Evolutionary conservation across 2,329 filamentous ascomycete genomes (phyloP).

Genomic region (Colletotrichum horii): DNA sequence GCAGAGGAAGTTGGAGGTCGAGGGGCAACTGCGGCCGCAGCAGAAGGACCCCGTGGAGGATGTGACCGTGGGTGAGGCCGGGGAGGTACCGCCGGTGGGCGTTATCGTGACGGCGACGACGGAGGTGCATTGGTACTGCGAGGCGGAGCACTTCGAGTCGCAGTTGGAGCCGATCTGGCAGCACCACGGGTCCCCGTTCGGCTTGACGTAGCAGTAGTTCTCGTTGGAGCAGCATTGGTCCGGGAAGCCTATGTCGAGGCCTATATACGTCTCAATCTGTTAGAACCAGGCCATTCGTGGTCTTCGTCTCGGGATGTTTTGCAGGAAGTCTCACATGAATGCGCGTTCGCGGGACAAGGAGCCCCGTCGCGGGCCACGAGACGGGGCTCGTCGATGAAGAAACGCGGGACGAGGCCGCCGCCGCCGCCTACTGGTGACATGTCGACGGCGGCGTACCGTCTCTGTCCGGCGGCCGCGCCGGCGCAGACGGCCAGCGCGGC

Average conservation of each 20-base stretch:
- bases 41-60: constrained; percentile 36
- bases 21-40: constrained; percentile 44
- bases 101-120: constrained; percentile 29
- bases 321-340: constrained; percentile 12
- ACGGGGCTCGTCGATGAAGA: constrained; percentile 16
- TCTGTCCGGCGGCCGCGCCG: neutral
- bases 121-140: constrained; percentile 36
- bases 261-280: constrained; percentile 29
- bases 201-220: constrained; percentile 50
- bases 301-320: neutral
- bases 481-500: neutral
- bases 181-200: constrained; percentile 37
- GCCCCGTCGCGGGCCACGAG: constrained; percentile 18
- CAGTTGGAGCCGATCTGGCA: constrained; percentile 50
- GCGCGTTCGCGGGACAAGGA: constrained; percentile 2
- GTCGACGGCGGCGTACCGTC: constrained; percentile 17
- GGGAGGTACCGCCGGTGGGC: too few species aligned
- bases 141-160: constrained; percentile 40
- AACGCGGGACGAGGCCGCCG: constrained; percentile 16
- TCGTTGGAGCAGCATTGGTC: constrained; percentile 48
- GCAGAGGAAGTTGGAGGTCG: constrained; percentile 50
- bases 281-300: neutral
- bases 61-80: neutral
- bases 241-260: constrained; percentile 44
- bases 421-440: neutral